Evolutionary conservation across 495 filamentous ascomycete species (phyloP).

Genomic region (Aspergillus nidulans): DNA sequence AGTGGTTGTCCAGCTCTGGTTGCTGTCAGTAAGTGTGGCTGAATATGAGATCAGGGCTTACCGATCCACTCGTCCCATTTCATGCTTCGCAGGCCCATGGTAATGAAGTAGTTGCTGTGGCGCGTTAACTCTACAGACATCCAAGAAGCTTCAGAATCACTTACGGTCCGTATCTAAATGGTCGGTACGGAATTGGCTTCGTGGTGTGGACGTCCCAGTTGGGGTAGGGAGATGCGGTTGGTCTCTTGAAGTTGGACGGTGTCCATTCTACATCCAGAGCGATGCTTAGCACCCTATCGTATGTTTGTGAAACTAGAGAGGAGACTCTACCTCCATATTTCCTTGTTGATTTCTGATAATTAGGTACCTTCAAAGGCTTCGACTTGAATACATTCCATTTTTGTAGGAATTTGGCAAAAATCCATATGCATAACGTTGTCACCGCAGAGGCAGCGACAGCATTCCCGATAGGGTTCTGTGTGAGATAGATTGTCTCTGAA

Average conservation of each 20-base stretch:
- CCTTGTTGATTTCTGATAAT: slow-evolving; percentile 15
- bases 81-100: slow-evolving; percentile 77
- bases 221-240: slow-evolving; percentile 61
- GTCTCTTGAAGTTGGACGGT: slow-evolving; percentile 64
- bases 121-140: neutral
- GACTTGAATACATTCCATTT: slow-evolving; percentile 26
- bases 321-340: slow-evolving; percentile 32
- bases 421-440: slow-evolving; percentile 22
- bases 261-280: slow-evolving; percentile 54
- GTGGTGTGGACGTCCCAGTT: slow-evolving; percentile 68
- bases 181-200: slow-evolving; percentile 78
- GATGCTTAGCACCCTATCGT: neutral
- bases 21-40: slow-evolving; percentile 6
- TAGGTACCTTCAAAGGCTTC: slow-evolving; percentile 1
- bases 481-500: neutral
- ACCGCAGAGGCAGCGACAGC: slow-evolving; percentile 19
- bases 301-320: neutral
- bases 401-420: slow-evolving; percentile 16
- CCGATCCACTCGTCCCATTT: slow-evolving; percentile 81
- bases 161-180: slow-evolving; percentile 75
- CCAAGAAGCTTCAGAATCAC: slow-evolving; percentile 3
- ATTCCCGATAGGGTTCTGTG: slow-evolving; percentile 16
- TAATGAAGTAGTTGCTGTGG: slow-evolving; percentile 61
- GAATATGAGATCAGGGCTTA: slow-evolving; percentile 19
- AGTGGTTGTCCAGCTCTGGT: slow-evolving; percentile 78